These are phyloP conservation scores for Diospyros lotus DNA, from an alignment of 148 eudicot genomes.

Conservation along the genomic window DNA sequence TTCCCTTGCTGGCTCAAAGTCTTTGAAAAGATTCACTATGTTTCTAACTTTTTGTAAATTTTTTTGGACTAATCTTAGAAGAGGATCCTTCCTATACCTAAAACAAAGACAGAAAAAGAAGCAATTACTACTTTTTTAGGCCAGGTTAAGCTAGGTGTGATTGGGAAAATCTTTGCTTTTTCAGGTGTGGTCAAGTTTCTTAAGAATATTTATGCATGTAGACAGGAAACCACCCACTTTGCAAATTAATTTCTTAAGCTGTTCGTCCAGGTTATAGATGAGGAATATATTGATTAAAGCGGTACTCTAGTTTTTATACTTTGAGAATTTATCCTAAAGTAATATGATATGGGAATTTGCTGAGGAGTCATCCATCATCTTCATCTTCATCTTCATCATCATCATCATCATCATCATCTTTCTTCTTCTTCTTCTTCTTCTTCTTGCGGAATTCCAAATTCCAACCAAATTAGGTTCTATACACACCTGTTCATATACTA, in stretches of 20 bases:
- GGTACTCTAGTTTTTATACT: too few species aligned
- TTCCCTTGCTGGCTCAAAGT: slow-evolving; percentile 20
- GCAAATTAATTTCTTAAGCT: not conserved
- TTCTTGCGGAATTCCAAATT: too few species aligned
- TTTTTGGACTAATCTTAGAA: not conserved
- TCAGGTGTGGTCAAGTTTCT: slow-evolving; percentile 10
- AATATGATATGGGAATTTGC: too few species aligned
- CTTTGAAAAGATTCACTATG: slow-evolving; percentile 50
- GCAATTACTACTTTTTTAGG: not conserved
- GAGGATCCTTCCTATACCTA: not conserved
- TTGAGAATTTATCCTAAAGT: too few species aligned
- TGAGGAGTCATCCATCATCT: too few species aligned
- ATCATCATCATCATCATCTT: too few species aligned
- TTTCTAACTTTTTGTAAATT: slow-evolving; percentile 20
- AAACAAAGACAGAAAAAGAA: not conserved
- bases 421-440: too few species aligned
- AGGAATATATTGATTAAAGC: too few species aligned
- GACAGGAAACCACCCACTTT: not conserved
- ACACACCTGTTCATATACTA: too few species aligned
- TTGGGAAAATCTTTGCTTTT: slow-evolving; percentile 14
- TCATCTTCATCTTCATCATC: too few species aligned
- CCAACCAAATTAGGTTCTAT: too few species aligned
- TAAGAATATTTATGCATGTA: slow-evolving; percentile 4
- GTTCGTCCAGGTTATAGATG: too few species aligned
- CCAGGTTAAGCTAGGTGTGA: not conserved